Evolutionary conservation across 352 stramenopile genomes (phyloP).

Genomic region (Pythium apleroticum): DNA sequence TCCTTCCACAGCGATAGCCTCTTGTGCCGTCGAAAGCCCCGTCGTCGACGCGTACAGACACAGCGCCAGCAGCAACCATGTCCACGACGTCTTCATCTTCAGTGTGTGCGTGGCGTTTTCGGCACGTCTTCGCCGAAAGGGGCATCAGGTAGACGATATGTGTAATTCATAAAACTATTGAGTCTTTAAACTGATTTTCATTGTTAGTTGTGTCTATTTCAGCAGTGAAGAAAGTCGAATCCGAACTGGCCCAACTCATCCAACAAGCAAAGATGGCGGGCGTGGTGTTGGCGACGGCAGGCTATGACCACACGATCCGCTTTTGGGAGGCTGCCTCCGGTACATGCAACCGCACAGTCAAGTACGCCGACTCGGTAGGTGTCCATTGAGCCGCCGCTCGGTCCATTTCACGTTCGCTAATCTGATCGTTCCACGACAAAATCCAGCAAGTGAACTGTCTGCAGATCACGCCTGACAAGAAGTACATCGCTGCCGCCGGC

Average conservation of each 20-base stretch:
- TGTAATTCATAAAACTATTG: background rate
- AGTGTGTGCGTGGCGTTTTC: constrained; percentile 3
- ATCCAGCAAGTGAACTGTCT: constrained; percentile 96
- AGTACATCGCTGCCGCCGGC: constrained; percentile 95
- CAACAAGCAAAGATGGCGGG: constrained; percentile 50
- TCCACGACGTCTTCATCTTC: constrained; percentile 13
- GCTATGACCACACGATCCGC: constrained; percentile 98
- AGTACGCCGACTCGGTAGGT: constrained; percentile 93
- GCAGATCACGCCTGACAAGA: constrained; percentile 96
- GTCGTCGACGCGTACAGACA: constrained; percentile 14
- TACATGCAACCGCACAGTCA: constrained; percentile 94
- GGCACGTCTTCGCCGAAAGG: constrained; percentile 8
- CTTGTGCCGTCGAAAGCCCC: background rate
- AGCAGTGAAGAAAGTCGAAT: background rate
- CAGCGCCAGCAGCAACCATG: constrained; percentile 22
- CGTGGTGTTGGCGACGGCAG: constrained; percentile 96
- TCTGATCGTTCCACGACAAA: background rate
- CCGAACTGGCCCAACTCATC: constrained; percentile 1
- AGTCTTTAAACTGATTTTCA: too few species aligned
- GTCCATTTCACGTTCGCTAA: background rate
- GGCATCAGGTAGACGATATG: background rate
- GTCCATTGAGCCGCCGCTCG: background rate
- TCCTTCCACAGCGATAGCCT: background rate
- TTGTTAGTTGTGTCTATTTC: background rate
- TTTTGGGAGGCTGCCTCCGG: constrained; percentile 98